Evolutionary conservation across 257 asterid species (phyloP), one percentile per base, ranked within the genome.

Genomic region (Solanum lycopersicoides): DNA sequence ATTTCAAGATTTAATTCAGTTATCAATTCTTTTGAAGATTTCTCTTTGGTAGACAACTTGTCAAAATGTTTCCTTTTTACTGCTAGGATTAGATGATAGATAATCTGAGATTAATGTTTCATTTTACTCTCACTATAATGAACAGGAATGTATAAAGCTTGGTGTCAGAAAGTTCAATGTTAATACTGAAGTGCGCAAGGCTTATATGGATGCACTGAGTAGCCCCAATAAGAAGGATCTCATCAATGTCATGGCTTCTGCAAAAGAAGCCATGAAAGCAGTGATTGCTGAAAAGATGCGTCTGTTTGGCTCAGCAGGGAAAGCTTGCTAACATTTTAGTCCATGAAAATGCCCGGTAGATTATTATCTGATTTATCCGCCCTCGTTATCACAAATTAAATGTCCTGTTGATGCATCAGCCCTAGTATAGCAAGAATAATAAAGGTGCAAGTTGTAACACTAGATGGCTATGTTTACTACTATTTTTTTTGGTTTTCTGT

Each of bases 121-220:
- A 30, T 9, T 50, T 47, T 82, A 5, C 85, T 82, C 30, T 75
- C 44, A n/a, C 25, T 32, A 3, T 20, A 7, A 56, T 76, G 47
- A 53, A 87, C 92, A 97, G 98, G 98, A 95, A 93, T 93, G 98
- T 25, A 92, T 97, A 89, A 92, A 90, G 88, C 91, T 80, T 23
- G 98, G 99, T 7, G 98, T 95, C 63, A 89, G 97, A 88, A 97
- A 97, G 93, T 97, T 97, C 92, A 97, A 97, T 18, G 99, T 97
- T 82, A 97, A 97, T 90, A 95, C 99, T 1, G 98, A 97, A 93
- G 96, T 97, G 50, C 93, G 99, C 9, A 93, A 94, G 91, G 99
- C 98, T 25, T 97, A 97, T 88, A 83, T 95, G 94, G 93, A 93
- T 80, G 91, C 98, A 11, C 82, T 97, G 60, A 88, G 83, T 76